These are phyloP conservation scores for Cymodocea nodosa DNA, from an alignment of 116 monocot genomes.

Conservation along the genomic window DNA sequence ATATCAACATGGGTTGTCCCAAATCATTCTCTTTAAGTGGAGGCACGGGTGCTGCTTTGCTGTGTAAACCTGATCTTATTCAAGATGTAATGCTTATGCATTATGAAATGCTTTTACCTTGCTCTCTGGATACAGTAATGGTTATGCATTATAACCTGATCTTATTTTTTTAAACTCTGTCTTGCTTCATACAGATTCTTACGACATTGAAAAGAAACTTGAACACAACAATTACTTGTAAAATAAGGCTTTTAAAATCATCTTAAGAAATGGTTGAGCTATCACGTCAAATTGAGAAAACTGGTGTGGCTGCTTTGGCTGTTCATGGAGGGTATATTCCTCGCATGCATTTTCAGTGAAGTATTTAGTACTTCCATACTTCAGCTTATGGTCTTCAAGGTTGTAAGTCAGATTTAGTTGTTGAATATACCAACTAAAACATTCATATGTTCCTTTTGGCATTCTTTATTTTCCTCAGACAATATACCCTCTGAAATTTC, in stretches of 20 bases:
- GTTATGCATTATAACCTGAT: no score
- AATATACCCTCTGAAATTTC: background rate
- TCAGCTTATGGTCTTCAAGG: no score
- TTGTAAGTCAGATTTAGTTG: no score
- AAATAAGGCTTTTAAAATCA: slow-evolving; percentile 73
- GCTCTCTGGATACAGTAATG: background rate
- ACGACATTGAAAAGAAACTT: slow-evolving; percentile 82
- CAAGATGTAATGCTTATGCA: slow-evolving; percentile 62
- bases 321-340: slow-evolving; percentile 81
- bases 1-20: slow-evolving; percentile 99
- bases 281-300: slow-evolving; percentile 75
- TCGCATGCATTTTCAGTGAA: background rate
- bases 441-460: no score
- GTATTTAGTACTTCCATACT: no score
- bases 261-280: slow-evolving; percentile 65
- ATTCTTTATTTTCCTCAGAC: no score
- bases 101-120: background rate
- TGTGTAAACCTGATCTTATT: slow-evolving; percentile 95
- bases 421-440: no score
- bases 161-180: no score
- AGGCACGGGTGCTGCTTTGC: slow-evolving; percentile 99
- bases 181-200: slow-evolving; percentile 50
- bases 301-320: slow-evolving; percentile 82
- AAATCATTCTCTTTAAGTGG: slow-evolving; percentile 88
- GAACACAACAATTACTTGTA: slow-evolving; percentile 71